Conservation (phyloP, 2,329 filamentous ascomycete genomes). For the Hypocreales sp. region DNA sequence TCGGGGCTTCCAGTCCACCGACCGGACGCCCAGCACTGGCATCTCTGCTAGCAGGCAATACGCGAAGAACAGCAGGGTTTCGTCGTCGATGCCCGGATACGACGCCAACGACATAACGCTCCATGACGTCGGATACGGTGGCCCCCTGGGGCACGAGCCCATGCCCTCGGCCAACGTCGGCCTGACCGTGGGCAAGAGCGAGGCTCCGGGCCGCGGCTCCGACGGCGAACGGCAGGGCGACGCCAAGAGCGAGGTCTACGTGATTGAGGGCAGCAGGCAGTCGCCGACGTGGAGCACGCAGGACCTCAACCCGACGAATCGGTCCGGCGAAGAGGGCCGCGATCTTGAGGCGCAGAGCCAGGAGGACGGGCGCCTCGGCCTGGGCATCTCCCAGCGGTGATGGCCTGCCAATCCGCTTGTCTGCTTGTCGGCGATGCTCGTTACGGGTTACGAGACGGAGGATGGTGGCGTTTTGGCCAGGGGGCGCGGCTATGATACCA, state of each 20-base stretch:
- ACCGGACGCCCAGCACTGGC: slow-evolving; percentile 16
- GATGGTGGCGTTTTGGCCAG: no score
- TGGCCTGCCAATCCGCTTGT: no score
- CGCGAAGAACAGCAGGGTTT: slow-evolving; percentile 13
- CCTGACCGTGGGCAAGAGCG: slow-evolving; percentile 5
- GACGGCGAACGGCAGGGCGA: slow-evolving; percentile 6
- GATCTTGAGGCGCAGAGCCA: slow-evolving; percentile 16
- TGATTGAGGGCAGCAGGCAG: slow-evolving; percentile 16
- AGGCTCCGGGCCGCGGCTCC: background rate
- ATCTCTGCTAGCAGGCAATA: slow-evolving; percentile 11
- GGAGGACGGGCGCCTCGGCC: no score
- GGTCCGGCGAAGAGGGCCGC: slow-evolving; percentile 13
- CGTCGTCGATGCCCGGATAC: slow-evolving; percentile 14
- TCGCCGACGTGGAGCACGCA: slow-evolving; percentile 10
- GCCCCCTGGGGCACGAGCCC: slow-evolving; percentile 2
- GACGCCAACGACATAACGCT: slow-evolving; percentile 22
- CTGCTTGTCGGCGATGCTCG: no score
- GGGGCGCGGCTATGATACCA: no score
- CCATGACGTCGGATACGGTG: slow-evolving; percentile 9
- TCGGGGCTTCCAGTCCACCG: slow-evolving; percentile 28
- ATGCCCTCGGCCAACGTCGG: slow-evolving; percentile 3
- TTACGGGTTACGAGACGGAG: no score
- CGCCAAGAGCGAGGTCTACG: slow-evolving; percentile 18
- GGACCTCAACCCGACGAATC: no score
- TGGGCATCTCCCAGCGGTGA: no score